Conservation (phyloP, 108 stramenopile genomes). For the Parmales sp. region DNA sequence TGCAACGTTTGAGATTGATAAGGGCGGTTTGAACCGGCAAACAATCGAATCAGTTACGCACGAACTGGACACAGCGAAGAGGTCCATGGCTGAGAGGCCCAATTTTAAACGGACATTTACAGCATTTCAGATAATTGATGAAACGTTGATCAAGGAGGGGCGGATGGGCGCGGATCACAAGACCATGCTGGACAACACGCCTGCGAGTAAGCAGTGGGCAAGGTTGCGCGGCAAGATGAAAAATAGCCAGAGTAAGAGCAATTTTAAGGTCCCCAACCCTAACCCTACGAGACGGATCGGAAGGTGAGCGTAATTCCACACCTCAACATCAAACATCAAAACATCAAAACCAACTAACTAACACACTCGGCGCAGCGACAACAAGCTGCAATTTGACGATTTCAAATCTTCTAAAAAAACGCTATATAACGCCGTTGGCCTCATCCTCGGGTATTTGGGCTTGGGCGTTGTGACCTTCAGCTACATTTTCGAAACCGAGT, state of each 20-base stretch:
- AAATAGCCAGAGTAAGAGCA: background rate
- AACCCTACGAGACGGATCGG: background rate
- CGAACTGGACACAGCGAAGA: too few relatives aligned
- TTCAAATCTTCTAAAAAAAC: background rate
- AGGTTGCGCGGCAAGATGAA: background rate
- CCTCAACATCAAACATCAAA: background rate
- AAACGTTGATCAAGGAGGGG: background rate
- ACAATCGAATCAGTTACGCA: background rate
- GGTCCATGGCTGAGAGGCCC: background rate
- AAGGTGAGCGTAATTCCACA: too few relatives aligned
- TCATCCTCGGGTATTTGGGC: slow-evolving; percentile 17
- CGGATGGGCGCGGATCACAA: background rate
- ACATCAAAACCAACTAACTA: background rate
- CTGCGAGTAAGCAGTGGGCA: background rate
- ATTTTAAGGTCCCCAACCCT: slow-evolving; percentile 1
- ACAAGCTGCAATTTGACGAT: background rate
- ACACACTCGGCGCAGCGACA: background rate
- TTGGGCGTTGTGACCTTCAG: slow-evolving; percentile 31
- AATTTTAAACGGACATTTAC: too few relatives aligned
- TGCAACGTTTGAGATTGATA: background rate
- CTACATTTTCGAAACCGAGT: slow-evolving; percentile 36
- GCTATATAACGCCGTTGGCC: background rate
- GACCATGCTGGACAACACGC: too few relatives aligned
- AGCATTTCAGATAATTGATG: background rate
- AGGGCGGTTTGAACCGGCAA: too few relatives aligned